These are phyloP conservation scores for Trichopus zeylanicus DNA, from an alignment of 116 monocot genomes.

Conservation along the genomic window DNA sequence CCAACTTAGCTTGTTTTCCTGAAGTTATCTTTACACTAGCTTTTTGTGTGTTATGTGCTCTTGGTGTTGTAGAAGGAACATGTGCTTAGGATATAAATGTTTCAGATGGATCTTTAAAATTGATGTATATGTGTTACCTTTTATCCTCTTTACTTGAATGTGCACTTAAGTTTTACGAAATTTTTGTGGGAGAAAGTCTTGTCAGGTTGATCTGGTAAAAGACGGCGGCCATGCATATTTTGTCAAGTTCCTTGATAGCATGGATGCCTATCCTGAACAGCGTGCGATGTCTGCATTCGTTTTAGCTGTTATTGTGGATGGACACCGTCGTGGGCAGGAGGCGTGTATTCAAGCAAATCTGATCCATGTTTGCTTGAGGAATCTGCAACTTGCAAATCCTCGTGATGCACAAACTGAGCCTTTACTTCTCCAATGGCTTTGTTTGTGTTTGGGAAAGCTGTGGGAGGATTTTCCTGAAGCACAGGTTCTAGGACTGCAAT, in stretches of 20 bases:
- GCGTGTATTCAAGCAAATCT: slow-evolving; percentile 73
- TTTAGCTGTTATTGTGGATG: slow-evolving; percentile 93
- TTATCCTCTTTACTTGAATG: background rate
- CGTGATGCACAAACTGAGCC: slow-evolving; percentile 84
- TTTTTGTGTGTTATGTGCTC: too few species aligned
- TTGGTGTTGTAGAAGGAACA: too few species aligned
- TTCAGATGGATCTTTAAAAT: background rate
- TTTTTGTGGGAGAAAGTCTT: slow-evolving; percentile 39
- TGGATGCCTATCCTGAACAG: slow-evolving; percentile 91
- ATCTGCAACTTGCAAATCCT: slow-evolving; percentile 59
- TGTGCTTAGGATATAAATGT: too few species aligned
- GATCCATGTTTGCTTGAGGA: slow-evolving; percentile 78
- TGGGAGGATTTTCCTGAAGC: slow-evolving; percentile 97
- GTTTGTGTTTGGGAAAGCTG: slow-evolving; percentile 85
- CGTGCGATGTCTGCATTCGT: slow-evolving; percentile 99
- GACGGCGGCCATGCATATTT: slow-evolving; percentile 95
- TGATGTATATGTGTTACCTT: background rate
- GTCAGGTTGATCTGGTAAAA: slow-evolving; percentile 97
- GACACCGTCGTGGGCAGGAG: slow-evolving; percentile 79
- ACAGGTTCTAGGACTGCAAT: slow-evolving; percentile 60
- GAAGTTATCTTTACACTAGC: too few species aligned
- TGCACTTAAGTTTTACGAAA: background rate
- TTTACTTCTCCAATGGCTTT: slow-evolving; percentile 94
- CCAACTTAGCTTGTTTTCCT: too few species aligned
- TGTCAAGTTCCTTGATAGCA: slow-evolving; percentile 87